Conservation (phyloP, 495 filamentous ascomycete species). For the Bacidia rubella region DNA sequence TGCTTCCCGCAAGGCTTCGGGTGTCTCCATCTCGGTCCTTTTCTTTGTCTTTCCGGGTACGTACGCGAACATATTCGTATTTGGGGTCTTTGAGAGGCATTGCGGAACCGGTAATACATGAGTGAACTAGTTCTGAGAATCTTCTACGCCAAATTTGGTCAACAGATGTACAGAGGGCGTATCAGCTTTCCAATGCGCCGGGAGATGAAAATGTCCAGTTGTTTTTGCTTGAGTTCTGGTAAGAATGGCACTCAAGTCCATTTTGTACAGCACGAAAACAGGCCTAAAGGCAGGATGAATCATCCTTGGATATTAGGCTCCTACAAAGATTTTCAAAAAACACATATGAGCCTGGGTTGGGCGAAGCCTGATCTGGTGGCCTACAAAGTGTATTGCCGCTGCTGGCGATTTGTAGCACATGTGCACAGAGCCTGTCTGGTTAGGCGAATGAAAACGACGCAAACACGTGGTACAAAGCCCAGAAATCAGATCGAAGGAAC, state of each 20-base stretch:
- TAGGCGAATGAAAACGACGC: background rate
- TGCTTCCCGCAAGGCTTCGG: conserved; percentile 13
- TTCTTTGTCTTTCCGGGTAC: conserved; percentile 12
- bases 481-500: background rate
- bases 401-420: conserved; percentile 3
- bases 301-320: background rate
- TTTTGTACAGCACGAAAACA: background rate
- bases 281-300: background rate
- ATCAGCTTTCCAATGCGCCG: background rate
- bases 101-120: conserved; percentile 1
- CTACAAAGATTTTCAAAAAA: background rate
- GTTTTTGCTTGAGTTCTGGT: too few relatives aligned
- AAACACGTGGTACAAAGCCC: conserved; percentile 1
- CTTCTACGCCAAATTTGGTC: background rate
- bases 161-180: background rate
- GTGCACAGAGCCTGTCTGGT: conserved; percentile 1
- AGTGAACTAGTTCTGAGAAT: background rate
- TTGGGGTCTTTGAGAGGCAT: conserved; percentile 13
- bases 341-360: background rate
- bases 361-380: background rate
- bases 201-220: too few relatives aligned
- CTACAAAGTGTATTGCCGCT: background rate
- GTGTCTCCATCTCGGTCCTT: conserved; percentile 15
- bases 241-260: background rate
- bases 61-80: conserved; percentile 9